Evolutionary conservation across 805 yeast genomes (phyloP).

Genomic region (Suhomyces pyralidae): DNA sequence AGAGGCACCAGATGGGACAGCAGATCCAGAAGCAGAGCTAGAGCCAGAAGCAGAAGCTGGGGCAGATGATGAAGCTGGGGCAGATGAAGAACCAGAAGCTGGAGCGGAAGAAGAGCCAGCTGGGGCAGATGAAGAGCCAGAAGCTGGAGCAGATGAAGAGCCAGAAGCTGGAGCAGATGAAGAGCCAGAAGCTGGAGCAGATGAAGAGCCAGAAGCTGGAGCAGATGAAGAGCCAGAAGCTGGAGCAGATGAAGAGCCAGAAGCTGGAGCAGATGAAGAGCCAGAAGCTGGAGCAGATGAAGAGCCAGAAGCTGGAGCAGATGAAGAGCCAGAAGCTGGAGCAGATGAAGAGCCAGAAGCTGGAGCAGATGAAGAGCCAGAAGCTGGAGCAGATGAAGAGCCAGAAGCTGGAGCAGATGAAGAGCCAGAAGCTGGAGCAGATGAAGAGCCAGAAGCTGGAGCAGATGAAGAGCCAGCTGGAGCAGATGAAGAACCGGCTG

Average conservation of each 20-base stretch:
- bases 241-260: slow-evolving; percentile 14
- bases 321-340: slow-evolving; percentile 37
- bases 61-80: not conserved
- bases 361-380: not conserved
- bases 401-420: slow-evolving; percentile 2
- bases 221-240: not conserved
- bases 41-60: slow-evolving; percentile 2
- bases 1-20: not conserved
- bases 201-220: not conserved
- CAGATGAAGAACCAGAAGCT: not conserved
- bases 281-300: too few relatives aligned
- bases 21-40: not conserved
- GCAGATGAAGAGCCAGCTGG: not conserved
- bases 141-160: slow-evolving; percentile 1
- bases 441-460: not conserved
- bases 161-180: slow-evolving; percentile 38
- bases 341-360: slow-evolving; percentile 34
- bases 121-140: slow-evolving; percentile 42
- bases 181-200: slow-evolving; percentile 38
- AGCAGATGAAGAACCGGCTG: not conserved
- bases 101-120: slow-evolving; percentile 17
- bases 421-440: too few relatives aligned
- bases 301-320: slow-evolving; percentile 39
- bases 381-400: not conserved
- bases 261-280: slow-evolving; percentile 43